Conservation (phyloP, 2,329 filamentous ascomycete genomes). For the Orbilia oligospora region DNA sequence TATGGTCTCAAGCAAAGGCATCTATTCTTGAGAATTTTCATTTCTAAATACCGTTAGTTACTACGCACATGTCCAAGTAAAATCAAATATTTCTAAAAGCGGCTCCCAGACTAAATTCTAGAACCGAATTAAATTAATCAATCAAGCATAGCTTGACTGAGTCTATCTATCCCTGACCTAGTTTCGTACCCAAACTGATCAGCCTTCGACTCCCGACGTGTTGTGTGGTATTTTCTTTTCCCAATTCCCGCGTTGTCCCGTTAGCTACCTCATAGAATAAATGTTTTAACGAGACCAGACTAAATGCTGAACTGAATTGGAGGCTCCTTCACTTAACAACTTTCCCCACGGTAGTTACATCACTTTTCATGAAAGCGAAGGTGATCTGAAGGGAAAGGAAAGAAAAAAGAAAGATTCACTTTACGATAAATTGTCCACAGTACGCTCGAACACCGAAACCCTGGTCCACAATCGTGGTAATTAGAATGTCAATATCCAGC, state of each 20-base stretch:
- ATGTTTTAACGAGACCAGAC: no score
- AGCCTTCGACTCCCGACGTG: neutral
- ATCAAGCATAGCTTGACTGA: no score
- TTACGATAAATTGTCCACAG: conserved; percentile 3
- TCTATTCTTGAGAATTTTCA: neutral
- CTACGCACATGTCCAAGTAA: no score
- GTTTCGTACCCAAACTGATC: no score
- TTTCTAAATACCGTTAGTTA: no score
- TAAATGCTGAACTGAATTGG: no score
- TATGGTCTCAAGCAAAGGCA: neutral
- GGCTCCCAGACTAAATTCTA: no score
- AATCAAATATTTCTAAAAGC: no score
- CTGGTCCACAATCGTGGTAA: conserved; percentile 24
- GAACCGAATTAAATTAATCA: no score
- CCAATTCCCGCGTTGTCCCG: neutral
- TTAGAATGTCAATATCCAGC: conserved; percentile 22
- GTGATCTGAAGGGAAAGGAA: neutral
- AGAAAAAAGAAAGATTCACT: neutral
- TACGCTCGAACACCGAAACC: conserved; percentile 22
- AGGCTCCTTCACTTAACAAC: neutral
- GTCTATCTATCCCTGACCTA: neutral
- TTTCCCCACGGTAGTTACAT: conserved; percentile 11
- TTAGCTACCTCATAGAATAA: neutral
- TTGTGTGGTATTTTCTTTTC: conserved; percentile 45
- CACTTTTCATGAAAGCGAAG: conserved; percentile 13